Conservation (phyloP, 176 grass and related monocot species). For the Avena eriantha region DNA sequence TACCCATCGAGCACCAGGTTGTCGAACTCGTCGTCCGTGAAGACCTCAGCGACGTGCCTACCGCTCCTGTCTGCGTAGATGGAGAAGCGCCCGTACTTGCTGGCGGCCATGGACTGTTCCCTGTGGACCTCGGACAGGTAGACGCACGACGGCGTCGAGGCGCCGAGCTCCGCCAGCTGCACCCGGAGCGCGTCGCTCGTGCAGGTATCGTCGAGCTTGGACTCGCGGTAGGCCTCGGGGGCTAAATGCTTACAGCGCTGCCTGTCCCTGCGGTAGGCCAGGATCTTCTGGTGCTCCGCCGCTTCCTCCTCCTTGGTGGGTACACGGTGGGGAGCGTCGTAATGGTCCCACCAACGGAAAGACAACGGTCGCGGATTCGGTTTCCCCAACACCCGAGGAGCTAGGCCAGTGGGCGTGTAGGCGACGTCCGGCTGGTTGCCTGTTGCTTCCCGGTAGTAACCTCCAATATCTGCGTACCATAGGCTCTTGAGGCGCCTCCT, state of each 20-base stretch:
- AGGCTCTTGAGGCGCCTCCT: no score
- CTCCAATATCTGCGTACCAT: no score
- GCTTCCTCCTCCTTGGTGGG: not conserved
- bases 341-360: no score
- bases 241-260: not conserved
- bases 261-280: not conserved
- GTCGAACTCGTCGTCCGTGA: slow-evolving; percentile 13
- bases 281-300: not conserved
- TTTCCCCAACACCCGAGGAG: no score
- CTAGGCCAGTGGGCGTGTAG: no score
- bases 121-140: not conserved
- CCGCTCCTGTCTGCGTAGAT: not conserved
- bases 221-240: not conserved
- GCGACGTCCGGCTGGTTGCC: no score
- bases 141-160: slow-evolving; percentile 14
- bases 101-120: not conserved
- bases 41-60: slow-evolving; percentile 6
- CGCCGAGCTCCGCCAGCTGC: not conserved
- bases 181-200: not conserved
- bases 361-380: no score
- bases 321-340: no score
- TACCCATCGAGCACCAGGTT: not conserved
- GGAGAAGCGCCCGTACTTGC: not conserved
- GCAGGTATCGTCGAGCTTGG: not conserved
- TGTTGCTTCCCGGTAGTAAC: no score